These are phyloP conservation scores for Neonectria hederae DNA, from an alignment of 2,329 filamentous ascomycete genomes.

Conservation along the genomic window DNA sequence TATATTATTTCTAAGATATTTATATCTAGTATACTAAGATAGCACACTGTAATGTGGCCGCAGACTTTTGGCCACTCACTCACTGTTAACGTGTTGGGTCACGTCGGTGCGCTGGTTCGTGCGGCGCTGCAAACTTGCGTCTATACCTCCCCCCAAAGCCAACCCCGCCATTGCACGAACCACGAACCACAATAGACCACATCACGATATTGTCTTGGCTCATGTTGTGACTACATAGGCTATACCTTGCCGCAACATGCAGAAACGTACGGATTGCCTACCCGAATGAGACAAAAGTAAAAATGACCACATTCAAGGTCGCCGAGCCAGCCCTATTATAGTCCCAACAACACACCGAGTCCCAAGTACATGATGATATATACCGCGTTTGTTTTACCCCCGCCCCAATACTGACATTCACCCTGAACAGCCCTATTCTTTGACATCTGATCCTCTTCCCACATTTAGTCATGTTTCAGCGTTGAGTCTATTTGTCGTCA, in stretches of 20 bases:
- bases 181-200: slow-evolving; percentile 8
- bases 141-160: background rate
- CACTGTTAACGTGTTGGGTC: slow-evolving; percentile 16
- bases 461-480: background rate
- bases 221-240: slow-evolving; percentile 16
- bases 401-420: background rate
- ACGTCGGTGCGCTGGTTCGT: slow-evolving; percentile 6
- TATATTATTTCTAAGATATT: too few relatives aligned
- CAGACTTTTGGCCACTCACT: too few relatives aligned
- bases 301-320: background rate
- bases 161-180: slow-evolving; percentile 10
- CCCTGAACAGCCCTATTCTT: background rate
- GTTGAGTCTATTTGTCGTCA: background rate
- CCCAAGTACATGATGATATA: background rate
- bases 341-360: too few relatives aligned
- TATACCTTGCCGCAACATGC: background rate
- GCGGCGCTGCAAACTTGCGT: slow-evolving; percentile 13
- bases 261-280: background rate
- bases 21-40: too few relatives aligned
- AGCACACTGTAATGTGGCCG: too few relatives aligned
- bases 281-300: background rate
- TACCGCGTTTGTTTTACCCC: background rate
- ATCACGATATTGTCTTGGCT: slow-evolving; percentile 19
- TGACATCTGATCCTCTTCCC: background rate
- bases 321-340: background rate